Percentiles rank a stretch among this genome's conserved stretches.
phyloP scores from a whole-genome alignment of 345 rosid genomes.

The Corchorus capsularis region DNA sequence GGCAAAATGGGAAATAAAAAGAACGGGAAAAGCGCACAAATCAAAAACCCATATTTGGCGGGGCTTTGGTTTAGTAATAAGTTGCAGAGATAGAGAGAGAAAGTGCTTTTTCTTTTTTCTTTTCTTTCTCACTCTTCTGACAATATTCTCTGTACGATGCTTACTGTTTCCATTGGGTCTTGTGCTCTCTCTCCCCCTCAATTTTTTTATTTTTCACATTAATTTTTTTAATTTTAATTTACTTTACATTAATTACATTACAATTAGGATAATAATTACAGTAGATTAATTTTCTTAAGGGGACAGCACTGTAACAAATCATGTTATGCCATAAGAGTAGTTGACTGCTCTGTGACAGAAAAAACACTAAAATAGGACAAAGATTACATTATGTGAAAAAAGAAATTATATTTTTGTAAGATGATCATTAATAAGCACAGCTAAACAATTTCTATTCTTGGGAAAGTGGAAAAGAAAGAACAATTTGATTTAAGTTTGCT shows the following conservation, averaged over 20 bases:
- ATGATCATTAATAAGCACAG: background rate
- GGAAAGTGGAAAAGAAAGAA: background rate
- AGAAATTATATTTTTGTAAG: background rate
- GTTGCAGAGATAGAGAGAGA: background rate
- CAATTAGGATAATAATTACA: no score
- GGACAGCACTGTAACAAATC: no score
- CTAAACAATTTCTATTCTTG: background rate
- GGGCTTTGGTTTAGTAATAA: background rate
- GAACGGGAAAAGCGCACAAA: background rate
- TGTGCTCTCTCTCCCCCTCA: slow-evolving; percentile 10
- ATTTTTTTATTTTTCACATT: background rate
- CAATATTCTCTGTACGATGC: slow-evolving; percentile 68
- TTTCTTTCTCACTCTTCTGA: slow-evolving; percentile 37
- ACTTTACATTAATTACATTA: no score
- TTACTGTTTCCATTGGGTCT: slow-evolving; percentile 26
- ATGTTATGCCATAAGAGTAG: no score
- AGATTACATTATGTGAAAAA: no score
- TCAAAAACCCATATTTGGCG: slow-evolving; percentile 13
- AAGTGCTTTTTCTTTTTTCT: background rate
- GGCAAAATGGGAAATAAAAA: background rate
- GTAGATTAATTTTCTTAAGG: no score
- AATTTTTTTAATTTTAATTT: no score
- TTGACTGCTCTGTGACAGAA: no score
- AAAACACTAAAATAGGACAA: no score
- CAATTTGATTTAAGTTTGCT: background rate